Evolutionary conservation across 345 rosid species (phyloP).

Genomic region (Hirschfeldia incana): DNA sequence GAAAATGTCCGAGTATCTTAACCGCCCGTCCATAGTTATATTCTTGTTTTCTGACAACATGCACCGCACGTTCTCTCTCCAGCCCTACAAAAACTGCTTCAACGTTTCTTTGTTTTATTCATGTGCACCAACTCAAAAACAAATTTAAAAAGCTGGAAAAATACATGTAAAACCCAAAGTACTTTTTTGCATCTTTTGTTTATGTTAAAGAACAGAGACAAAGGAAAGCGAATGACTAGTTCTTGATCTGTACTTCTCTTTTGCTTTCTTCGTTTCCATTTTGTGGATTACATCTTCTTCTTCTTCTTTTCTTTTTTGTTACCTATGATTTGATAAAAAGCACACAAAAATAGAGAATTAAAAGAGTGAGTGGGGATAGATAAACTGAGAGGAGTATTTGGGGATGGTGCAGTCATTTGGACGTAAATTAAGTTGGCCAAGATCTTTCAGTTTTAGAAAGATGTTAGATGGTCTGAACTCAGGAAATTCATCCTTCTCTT

Average conservation of each 20-base stretch:
- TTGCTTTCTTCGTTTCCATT: slow-evolving; percentile 25
- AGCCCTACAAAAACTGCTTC: slow-evolving; percentile 34
- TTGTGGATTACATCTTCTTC: slow-evolving; percentile 9
- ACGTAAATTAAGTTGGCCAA: slow-evolving; percentile 51
- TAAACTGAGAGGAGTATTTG: slow-evolving; percentile 27
- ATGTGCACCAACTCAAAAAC: slow-evolving; percentile 20
- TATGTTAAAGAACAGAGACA: slow-evolving; percentile 17
- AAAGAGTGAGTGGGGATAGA: background rate
- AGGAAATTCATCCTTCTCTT: slow-evolving; percentile 39
- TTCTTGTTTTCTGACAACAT: slow-evolving; percentile 11
- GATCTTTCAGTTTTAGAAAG: slow-evolving; percentile 51
- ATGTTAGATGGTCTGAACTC: slow-evolving; percentile 53
- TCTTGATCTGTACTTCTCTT: slow-evolving; percentile 29
- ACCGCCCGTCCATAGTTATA: slow-evolving; percentile 24
- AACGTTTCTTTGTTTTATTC: slow-evolving; percentile 30
- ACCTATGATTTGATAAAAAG: background rate
- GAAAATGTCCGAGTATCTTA: background rate
- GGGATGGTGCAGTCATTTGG: slow-evolving; percentile 67
- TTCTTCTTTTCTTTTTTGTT: background rate
- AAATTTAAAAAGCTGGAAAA: background rate
- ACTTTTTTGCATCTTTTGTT: background rate
- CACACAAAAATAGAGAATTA: background rate
- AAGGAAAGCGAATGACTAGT: slow-evolving; percentile 12
- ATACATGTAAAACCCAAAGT: background rate
- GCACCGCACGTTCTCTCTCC: slow-evolving; percentile 37